A percentile compares a stretch with the other conserved stretches of the same genome.
phyloP scores from a whole-genome alignment of 1,284 basidiomycete species.

The Ustilago sp. region DNA sequence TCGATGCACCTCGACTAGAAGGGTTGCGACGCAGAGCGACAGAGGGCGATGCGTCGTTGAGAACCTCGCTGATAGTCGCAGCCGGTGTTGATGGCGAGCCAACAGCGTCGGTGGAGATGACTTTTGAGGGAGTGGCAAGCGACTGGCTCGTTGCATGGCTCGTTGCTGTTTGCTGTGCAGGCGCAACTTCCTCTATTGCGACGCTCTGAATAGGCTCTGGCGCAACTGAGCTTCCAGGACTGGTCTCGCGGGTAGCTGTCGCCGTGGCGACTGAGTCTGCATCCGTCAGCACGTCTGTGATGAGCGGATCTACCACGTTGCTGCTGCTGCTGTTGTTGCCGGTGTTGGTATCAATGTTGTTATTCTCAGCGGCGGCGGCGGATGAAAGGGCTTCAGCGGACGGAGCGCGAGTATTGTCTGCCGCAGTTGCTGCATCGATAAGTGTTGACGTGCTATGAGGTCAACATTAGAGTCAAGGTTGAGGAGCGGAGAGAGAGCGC shows the following conservation, averaged over 20 bases:
- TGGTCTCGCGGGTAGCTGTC: constrained; percentile 40
- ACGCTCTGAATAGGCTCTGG: constrained; percentile 1
- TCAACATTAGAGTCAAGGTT: background rate
- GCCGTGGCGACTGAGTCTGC: constrained; percentile 42
- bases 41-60: constrained; percentile 15
- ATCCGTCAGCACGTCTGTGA: constrained; percentile 39
- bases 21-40: constrained; percentile 31
- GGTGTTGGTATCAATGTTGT: background rate
- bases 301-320: constrained; percentile 25
- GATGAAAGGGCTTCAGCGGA: constrained; percentile 1
- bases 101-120: background rate
- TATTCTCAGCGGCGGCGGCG: background rate
- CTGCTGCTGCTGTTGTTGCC: background rate
- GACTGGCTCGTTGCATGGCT: constrained; percentile 1
- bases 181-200: background rate
- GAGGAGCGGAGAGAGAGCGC: background rate
- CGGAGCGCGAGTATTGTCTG: background rate
- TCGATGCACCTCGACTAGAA: constrained; percentile 35
- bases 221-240: constrained; percentile 20
- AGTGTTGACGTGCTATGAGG: constrained; percentile 15
- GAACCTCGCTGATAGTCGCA: background rate
- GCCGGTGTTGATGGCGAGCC: constrained; percentile 9
- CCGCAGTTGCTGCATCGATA: constrained; percentile 19
- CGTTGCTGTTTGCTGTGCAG: background rate
- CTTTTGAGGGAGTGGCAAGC: constrained; percentile 4